phyloP scores from a whole-genome alignment of 495 filamentous ascomycete genomes.

The Lentithecium fluviatile region DNA sequence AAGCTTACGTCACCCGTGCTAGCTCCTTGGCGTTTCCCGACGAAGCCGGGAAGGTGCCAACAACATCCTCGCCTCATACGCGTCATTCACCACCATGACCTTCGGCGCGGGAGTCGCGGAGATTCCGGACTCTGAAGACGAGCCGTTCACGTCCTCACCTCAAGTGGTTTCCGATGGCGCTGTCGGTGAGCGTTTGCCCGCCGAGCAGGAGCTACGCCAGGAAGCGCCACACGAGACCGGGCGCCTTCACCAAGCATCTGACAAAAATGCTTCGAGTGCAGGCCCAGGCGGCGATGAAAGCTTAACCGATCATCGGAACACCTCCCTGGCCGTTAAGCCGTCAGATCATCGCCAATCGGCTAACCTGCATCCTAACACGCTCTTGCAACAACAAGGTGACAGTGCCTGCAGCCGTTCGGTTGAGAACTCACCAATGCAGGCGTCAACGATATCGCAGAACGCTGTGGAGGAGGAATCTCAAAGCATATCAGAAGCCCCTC shows the following conservation, averaged over 20 bases:
- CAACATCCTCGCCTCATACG: not conserved
- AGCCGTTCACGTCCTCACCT: slow-evolving; percentile 23
- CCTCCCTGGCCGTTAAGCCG: not conserved
- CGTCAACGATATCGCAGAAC: not conserved
- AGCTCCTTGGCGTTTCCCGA: not conserved
- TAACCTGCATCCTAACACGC: slow-evolving; percentile 3
- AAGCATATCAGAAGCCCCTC: no score
- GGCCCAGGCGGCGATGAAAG: not conserved
- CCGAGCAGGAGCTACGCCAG: not conserved
- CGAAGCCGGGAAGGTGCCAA: not conserved
- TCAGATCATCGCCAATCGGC: not conserved
- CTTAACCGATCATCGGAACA: not conserved
- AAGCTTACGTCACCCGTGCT: slow-evolving; percentile 19
- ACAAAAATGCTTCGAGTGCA: not conserved
- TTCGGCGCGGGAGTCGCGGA: slow-evolving; percentile 6
- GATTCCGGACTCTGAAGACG: slow-evolving; percentile 35
- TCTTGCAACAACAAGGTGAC: not conserved
- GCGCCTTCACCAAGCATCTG: slow-evolving; percentile 6
- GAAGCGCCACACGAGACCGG: not conserved
- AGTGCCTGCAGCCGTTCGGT: not conserved
- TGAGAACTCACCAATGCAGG: not conserved
- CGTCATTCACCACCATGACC: slow-evolving; percentile 14
- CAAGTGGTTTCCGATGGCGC: not conserved
- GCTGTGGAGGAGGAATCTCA: not conserved
- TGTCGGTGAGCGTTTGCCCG: slow-evolving; percentile 7